Conservation (phyloP, 495 filamentous ascomycete species). For the Immersiella caudata region DNA sequence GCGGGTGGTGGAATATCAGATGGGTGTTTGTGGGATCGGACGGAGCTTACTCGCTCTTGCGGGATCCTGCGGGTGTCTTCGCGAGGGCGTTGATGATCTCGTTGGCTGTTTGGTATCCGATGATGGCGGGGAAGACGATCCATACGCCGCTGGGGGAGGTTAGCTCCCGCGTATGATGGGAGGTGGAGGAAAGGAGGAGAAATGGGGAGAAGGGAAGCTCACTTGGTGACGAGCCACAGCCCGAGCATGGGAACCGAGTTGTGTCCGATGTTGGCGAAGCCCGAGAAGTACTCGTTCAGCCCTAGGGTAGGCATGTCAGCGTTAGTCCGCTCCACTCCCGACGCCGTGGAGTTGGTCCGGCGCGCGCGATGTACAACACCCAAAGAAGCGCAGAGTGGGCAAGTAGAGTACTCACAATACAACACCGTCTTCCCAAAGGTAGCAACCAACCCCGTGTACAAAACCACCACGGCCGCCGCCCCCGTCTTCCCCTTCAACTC, state of each 20-base stretch:
- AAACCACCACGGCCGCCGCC: slow-evolving; percentile 66
- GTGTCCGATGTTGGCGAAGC: slow-evolving; percentile 78
- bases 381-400: background rate
- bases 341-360: background rate
- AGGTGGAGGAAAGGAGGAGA: background rate
- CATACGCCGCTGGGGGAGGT: slow-evolving; percentile 65
- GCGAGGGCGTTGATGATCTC: slow-evolving; percentile 72
- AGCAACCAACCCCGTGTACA: slow-evolving; percentile 71
- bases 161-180: background rate
- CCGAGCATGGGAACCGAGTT: slow-evolving; percentile 65
- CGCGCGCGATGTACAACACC: background rate
- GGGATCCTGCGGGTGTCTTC: slow-evolving; percentile 34
- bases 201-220: slow-evolving; percentile 38
- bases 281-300: slow-evolving; percentile 76
- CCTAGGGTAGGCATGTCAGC: slow-evolving; percentile 47
- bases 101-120: slow-evolving; percentile 66
- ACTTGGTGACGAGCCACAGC: slow-evolving; percentile 83
- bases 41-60: background rate
- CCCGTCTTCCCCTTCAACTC: slow-evolving; percentile 59
- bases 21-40: background rate
- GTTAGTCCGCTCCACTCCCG: background rate
- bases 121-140: slow-evolving; percentile 73
- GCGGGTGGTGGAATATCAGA: background rate
- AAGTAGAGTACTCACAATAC: slow-evolving; percentile 65
- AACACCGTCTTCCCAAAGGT: slow-evolving; percentile 86